These are phyloP conservation scores for Penium margaritaceum DNA, from an alignment of 139 green algal genomes.

Conservation along the genomic window DNA sequence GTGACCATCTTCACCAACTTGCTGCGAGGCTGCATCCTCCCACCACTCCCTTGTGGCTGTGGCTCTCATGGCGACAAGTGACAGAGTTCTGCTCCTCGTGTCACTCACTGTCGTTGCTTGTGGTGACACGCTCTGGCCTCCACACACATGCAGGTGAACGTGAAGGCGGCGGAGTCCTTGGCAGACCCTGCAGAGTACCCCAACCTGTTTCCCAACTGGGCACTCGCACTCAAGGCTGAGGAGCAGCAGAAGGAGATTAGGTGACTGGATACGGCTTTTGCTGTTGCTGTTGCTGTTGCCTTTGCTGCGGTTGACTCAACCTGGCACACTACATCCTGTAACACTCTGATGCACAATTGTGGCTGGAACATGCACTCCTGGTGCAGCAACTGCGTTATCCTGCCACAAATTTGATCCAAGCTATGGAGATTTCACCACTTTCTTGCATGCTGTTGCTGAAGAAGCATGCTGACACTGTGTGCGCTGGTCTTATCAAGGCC, in stretches of 20 bases:
- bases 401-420: background rate
- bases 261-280: background rate
- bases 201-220: conserved; percentile 90
- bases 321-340: too few species aligned
- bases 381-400: background rate
- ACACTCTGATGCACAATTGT: background rate
- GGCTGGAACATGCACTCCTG: background rate
- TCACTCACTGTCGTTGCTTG: background rate
- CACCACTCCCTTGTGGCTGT: background rate
- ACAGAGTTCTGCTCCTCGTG: too few species aligned
- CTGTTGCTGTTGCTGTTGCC: background rate
- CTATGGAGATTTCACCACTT: background rate
- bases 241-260: conserved; percentile 8
- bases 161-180: conserved; percentile 87
- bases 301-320: too few species aligned
- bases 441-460: too few species aligned
- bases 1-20: background rate
- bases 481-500: too few species aligned
- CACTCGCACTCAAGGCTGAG: conserved; percentile 70
- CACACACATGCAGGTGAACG: conserved; percentile 63
- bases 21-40: background rate
- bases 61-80: too few species aligned
- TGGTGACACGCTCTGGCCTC: too few species aligned
- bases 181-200: conserved; percentile 88
- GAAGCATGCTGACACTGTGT: too few species aligned